Evolutionary conservation across 148 eudicot species (phyloP), one percentile per base, ranked within the genome.

Genomic region (Suaeda aralocaspica): DNA sequence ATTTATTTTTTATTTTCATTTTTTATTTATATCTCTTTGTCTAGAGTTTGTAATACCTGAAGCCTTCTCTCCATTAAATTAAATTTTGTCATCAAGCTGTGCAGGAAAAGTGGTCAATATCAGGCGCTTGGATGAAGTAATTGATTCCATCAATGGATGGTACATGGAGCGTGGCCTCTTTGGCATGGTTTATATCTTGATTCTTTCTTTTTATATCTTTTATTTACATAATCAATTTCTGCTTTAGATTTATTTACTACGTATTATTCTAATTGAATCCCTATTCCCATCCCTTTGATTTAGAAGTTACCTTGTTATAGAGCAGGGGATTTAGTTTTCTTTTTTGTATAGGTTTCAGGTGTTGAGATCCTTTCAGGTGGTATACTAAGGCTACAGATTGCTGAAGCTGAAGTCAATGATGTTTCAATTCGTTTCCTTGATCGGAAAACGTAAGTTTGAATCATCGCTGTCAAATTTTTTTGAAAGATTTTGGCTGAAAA

Each of bases 121-220:
- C 68, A 81, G 90, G 83, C 93, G 87, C 72, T 81, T 95, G 71
- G 93, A 91, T 79, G 93, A 95, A 79, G 96, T 95, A 61, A 88
- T 95, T 71, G 84, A 86, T 72, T 89, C 97, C 74, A 91, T 95
- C 51, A 84, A 91, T 83, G 89, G 88, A 55, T 95, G 99, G 97
- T 95, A 95, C 76, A 88, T 92, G 97, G 99, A 95, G 82, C 84
- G 97, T 72, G 99, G 99, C 44, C 96, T 91, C 75, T 95, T 95
- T 80, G 99, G 97, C 85, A 78, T 89, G 99, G 99, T 95, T 82
- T 78, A 89, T 79, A 49, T 50, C 60, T 68, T 52, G 13, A 36
- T 34, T 61, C 4, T 66, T 1, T 22, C 25, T 24, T 63, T 5
- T 14, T n/a, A n/a, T n/a, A n/a, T n/a, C n/a, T n/a, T n/a, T n/a